Evolutionary conservation across 768 basidiomycete genomes (phyloP).

Genomic region (Crucibulum laeve): DNA sequence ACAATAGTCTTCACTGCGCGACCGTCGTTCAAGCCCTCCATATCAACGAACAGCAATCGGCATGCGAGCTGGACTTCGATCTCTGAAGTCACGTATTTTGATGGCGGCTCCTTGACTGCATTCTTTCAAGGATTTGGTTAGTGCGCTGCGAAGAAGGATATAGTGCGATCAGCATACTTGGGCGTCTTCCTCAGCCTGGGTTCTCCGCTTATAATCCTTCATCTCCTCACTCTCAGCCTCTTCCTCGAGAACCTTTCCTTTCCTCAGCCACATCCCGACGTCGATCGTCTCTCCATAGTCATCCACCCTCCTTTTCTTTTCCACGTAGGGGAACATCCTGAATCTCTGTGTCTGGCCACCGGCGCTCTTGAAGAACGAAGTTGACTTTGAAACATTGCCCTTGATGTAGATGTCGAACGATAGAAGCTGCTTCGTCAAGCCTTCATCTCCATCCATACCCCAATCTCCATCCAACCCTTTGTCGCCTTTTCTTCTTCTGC

Average conservation of each 20-base stretch:
- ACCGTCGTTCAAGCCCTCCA: conserved; percentile 96
- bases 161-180: conserved; percentile 44
- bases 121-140: conserved; percentile 38
- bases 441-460: conserved; percentile 74
- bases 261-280: conserved; percentile 92
- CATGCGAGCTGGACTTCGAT: conserved; percentile 82
- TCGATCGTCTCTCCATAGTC: conserved; percentile 95
- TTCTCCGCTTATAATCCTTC: conserved; percentile 63
- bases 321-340: conserved; percentile 96
- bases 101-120: conserved; percentile 79
- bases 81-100: conserved; percentile 78
- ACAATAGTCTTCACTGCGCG: conserved; percentile 96
- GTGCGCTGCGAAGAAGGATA: neutral
- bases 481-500: conserved; percentile 24
- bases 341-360: conserved; percentile 74
- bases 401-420: conserved; percentile 97
- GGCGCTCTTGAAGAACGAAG: conserved; percentile 81
- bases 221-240: conserved; percentile 80
- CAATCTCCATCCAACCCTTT: conserved; percentile 60
- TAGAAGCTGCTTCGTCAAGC: conserved; percentile 64
- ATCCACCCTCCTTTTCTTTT: conserved; percentile 88
- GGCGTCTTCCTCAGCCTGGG: conserved; percentile 74
- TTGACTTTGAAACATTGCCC: conserved; percentile 87
- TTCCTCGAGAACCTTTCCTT: conserved; percentile 88
- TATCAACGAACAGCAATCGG: conserved; percentile 85